Conservation (phyloP, 192 early-diverging fungal genomes). For the Backusella liffmaniae region DNA sequence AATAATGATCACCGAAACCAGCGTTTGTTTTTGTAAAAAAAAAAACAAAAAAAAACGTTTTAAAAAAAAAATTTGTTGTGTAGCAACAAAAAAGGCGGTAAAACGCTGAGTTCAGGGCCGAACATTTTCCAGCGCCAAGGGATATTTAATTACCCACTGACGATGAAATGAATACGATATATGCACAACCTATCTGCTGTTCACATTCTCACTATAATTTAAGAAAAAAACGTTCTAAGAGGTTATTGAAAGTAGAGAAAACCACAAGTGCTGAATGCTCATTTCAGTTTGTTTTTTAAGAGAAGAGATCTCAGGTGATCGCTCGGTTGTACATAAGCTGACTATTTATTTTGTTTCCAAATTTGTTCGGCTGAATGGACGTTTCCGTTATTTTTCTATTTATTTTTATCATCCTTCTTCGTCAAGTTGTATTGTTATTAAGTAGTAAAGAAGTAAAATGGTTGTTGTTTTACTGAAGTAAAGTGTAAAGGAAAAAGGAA, state of each 20-base stretch:
- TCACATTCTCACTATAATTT: neutral
- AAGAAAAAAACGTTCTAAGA: neutral
- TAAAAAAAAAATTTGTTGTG: neutral
- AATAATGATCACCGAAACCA: neutral
- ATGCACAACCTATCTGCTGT: neutral
- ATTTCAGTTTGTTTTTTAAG: neutral
- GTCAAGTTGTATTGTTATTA: neutral
- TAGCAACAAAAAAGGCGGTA: neutral
- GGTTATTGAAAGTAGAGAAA: neutral
- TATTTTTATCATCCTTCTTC: neutral
- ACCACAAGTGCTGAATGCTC: neutral
- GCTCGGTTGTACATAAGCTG: neutral
- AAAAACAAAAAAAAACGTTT: too few species aligned
- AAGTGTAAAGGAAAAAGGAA: neutral
- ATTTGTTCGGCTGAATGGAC: neutral
- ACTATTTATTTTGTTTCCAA: neutral
- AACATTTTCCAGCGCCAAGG: neutral
- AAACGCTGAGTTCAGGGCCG: neutral
- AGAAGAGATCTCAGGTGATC: conserved; percentile 1
- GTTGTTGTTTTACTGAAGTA: neutral
- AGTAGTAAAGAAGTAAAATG: neutral
- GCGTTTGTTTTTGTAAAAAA: neutral
- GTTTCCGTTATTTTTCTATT: neutral
- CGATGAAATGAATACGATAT: neutral
- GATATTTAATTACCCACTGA: neutral